Percentiles rank a stretch among this genome's conserved stretches.
These are phyloP conservation scores for Cladophialophora immunda DNA, from an alignment of 2,329 filamentous ascomycete genomes.

Conservation along the genomic window DNA sequence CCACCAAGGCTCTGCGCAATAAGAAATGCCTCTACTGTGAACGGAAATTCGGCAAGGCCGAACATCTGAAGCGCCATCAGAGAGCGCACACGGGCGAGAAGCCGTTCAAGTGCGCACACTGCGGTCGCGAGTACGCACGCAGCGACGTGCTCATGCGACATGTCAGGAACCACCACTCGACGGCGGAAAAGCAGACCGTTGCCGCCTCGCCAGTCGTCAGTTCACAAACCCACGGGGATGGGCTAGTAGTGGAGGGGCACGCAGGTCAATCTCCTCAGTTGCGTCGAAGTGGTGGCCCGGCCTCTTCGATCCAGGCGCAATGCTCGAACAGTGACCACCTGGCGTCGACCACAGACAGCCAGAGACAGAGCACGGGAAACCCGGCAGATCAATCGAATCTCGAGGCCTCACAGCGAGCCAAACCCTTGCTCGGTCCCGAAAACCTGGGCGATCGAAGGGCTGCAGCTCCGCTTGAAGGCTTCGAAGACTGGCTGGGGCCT, in stretches of 20 bases:
- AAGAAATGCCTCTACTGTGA: constrained; percentile 27
- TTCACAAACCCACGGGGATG: not conserved
- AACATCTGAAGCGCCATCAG: constrained; percentile 53
- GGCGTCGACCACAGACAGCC: not conserved
- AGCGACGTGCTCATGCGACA: constrained; percentile 26
- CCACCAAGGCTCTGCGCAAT: constrained; percentile 13
- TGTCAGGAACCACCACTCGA: constrained; percentile 23
- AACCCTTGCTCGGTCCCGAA: not conserved
- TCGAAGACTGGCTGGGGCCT: constrained; percentile 16
- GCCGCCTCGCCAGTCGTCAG: not conserved
- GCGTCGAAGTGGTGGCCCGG: not conserved
- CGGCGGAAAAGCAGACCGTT: not conserved
- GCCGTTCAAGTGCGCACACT: constrained; percentile 95
- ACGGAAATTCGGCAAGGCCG: constrained; percentile 32
- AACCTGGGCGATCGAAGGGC: not conserved
- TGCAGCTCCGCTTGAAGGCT: constrained; percentile 7
- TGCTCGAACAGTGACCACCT: not conserved
- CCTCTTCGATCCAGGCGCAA: constrained; percentile 8
- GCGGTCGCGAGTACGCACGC: constrained; percentile 72
- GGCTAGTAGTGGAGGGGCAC: not conserved
- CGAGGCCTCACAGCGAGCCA: not conserved
- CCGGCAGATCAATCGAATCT: not conserved
- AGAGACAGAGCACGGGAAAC: not conserved
- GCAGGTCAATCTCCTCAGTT: not conserved
- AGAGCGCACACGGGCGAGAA: constrained; percentile 88